phyloP scores from a whole-genome alignment of 805 yeast species.

The Cyberlindnera euphorbiae region DNA sequence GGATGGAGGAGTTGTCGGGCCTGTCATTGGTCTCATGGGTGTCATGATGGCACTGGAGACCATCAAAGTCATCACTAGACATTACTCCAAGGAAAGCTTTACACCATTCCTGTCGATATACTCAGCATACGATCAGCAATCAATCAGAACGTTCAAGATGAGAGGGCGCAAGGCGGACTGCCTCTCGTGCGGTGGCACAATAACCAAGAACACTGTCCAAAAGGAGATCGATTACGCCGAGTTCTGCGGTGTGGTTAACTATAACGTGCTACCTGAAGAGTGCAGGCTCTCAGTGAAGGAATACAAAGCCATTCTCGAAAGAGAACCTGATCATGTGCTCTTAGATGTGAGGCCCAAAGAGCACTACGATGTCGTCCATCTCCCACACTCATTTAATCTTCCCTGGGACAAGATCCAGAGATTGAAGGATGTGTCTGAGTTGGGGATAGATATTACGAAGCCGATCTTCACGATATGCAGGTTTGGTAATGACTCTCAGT shows the following conservation, averaged over 20 bases:
- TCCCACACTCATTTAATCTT: conserved; percentile 57
- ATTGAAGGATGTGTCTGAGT: conserved; percentile 23
- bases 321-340: conserved; percentile 28
- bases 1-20: conserved; percentile 93
- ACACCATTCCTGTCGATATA: conserved; percentile 66
- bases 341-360: conserved; percentile 80
- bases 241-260: conserved; percentile 66
- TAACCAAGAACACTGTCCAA: conserved; percentile 44
- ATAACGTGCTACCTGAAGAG: conserved; percentile 38
- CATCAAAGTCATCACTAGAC: conserved; percentile 62
- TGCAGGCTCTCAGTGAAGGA: conserved; percentile 46
- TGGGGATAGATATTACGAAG: conserved; percentile 28
- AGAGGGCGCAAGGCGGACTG: conserved; percentile 61
- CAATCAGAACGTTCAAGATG: conserved; percentile 73
- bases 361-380: conserved; percentile 64
- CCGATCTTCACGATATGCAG: conserved; percentile 69
- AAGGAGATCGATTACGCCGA: conserved; percentile 52
- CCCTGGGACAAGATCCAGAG: conserved; percentile 50
- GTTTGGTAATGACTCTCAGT: conserved; percentile 86
- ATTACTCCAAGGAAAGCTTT: conserved; percentile 48
- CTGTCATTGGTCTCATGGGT: conserved; percentile 93
- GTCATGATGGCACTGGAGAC: conserved; percentile 85
- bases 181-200: conserved; percentile 49
- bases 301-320: conserved; percentile 17
- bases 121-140: conserved; percentile 62